Evolutionary conservation across 225 moss, liverwort and hornwort species (phyloP).

Genomic region (Pseudoscleropodium purum): DNA sequence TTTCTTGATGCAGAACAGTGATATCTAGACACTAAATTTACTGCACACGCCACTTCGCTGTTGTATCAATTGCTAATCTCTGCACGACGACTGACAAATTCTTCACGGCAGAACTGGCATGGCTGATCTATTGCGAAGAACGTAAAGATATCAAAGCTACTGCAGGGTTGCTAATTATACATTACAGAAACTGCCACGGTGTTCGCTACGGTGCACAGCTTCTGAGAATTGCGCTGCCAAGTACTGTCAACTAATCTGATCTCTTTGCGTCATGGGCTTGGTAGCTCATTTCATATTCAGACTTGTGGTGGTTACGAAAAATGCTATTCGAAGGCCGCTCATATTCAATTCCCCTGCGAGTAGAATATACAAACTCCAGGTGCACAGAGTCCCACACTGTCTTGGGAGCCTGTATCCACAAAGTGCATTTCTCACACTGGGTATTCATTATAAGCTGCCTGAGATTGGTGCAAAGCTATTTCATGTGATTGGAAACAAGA

Average conservation of each 20-base stretch:
- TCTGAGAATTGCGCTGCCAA: too few relatives aligned
- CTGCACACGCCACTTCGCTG: not conserved
- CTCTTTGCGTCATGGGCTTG: too few relatives aligned
- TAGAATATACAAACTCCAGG: too few relatives aligned
- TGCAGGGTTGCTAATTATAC: not conserved
- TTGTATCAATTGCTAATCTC: not conserved
- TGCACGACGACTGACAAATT: not conserved
- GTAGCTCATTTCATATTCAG: not conserved
- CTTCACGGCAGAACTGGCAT: not conserved
- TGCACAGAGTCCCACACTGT: not conserved
- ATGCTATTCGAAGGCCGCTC: not conserved
- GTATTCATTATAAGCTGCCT: not conserved
- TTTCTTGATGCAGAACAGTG: too few relatives aligned
- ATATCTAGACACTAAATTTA: not conserved
- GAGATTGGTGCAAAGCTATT: not conserved
- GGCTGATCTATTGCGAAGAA: too few relatives aligned
- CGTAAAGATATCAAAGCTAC: not conserved
- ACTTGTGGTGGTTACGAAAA: not conserved
- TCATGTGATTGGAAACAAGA: not conserved
- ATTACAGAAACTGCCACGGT: not conserved
- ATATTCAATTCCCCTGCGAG: not conserved
- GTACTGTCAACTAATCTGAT: too few relatives aligned
- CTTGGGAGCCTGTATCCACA: rapidly evolving
- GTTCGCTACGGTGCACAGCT: not conserved
- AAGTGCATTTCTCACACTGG: not conserved